Evolutionary conservation across 495 filamentous ascomycete genomes (phyloP), one percentile per base, ranked within the genome.

Genomic region (Tuber indicum): DNA sequence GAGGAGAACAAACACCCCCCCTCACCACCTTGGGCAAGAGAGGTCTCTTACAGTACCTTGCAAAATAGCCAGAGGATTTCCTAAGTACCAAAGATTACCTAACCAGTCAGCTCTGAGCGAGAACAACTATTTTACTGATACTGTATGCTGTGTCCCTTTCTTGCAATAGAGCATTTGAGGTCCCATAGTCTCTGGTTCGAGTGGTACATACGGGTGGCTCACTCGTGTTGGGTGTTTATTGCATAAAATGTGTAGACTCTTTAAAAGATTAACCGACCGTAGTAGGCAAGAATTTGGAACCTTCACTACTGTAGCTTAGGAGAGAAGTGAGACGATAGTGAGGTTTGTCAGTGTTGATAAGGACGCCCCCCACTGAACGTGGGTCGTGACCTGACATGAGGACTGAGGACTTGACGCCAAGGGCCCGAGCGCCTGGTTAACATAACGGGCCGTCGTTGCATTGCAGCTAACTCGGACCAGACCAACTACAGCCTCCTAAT

Each of bases 401-500:
- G 32, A 32, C 32, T 32, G 4, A 6, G 58, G 26, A 36, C 26
- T 66, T 32, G 58, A 19, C 14, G 32, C 58, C 26, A 36, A 32
- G 58, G 26, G 58, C 58, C 58, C 26, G 58, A 36, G 58, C 58
- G 14, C 7, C 58, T 3, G 26, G 58, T 32, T 36, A 66, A 16
- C 12, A 19, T 62, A 62, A 16, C 12, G 26, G 47, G 26, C 26
- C 58, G 10, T 5, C 58, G 36, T 36, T 66, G 58, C 26, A 36
- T 66, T 66, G 26, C 14, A 1, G 26, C 14, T n/a, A 16, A 66
- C n/a, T 66, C 4, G 52, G 26, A 62, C 52, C 52, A 26, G 26
- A 72, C 16, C 46, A 75, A 52, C 47, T 76, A 8, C 44, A 75
- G 23, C 10, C 71, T 73, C 74, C 43, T 36, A 58, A 43, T 66